phyloP scores from a whole-genome alignment of 192 early-diverging fungal genomes.

The Coemansia sp. region DNA sequence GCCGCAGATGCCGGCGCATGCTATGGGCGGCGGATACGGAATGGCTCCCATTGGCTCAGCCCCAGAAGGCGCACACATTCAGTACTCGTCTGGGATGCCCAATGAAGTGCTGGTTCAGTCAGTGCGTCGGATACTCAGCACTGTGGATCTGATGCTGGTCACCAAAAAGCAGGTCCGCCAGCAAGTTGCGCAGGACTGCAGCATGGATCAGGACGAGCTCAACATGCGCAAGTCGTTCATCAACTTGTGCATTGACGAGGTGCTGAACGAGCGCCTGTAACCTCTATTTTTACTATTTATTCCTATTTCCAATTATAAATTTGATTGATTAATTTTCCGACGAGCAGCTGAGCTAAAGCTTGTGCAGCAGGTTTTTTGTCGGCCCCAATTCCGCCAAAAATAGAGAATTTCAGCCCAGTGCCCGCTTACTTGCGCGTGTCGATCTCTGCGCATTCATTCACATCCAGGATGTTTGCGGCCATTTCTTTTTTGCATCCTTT shows the following conservation, averaged over 20 bases:
- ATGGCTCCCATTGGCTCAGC: slow-evolving; percentile 6
- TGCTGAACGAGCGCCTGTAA: slow-evolving; percentile 48
- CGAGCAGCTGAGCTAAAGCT: not conserved
- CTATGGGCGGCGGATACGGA: slow-evolving; percentile 9
- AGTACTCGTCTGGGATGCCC: slow-evolving; percentile 58
- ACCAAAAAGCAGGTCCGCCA: slow-evolving; percentile 99
- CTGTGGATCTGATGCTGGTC: slow-evolving; percentile 95
- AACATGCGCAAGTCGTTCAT: slow-evolving; percentile 82
- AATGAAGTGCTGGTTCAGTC: slow-evolving; percentile 70
- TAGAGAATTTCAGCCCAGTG: not conserved
- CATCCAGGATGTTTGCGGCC: not conserved
- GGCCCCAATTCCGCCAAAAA: slow-evolving; percentile 6
- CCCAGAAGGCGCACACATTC: slow-evolving; percentile 14
- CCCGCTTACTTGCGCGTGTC: not conserved
- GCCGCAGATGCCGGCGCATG: slow-evolving; percentile 2
- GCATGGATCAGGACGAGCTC: slow-evolving; percentile 72
- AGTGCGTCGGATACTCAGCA: slow-evolving; percentile 74
- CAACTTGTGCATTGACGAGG: slow-evolving; percentile 78
- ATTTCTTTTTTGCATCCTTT: not conserved
- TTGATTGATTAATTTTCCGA: no score
- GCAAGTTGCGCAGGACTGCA: slow-evolving; percentile 77
- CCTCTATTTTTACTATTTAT: not conserved
- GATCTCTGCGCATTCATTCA: not conserved
- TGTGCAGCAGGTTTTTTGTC: not conserved
- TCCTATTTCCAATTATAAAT: no score